Conservation (phyloP, 2,329 filamentous ascomycete species). For the Cladosporium cucumerinum region DNA sequence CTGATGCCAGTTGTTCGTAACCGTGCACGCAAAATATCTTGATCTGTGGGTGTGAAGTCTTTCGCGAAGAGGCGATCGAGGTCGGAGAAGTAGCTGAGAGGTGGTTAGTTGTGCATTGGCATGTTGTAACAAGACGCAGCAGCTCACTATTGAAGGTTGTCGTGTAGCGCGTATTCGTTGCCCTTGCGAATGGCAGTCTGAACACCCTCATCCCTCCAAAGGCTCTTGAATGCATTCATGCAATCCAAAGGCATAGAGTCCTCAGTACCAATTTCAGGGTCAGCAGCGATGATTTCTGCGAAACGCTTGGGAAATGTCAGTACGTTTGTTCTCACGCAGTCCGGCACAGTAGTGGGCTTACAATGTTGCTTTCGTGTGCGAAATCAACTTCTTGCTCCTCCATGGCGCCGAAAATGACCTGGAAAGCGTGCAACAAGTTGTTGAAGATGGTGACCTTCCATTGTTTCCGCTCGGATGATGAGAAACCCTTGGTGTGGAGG, state of each 20-base stretch:
- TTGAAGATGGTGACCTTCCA: constrained; percentile 95
- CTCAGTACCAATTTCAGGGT: constrained; percentile 77
- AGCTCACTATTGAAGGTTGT: constrained; percentile 88
- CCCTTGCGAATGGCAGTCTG: constrained; percentile 86
- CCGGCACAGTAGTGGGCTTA: constrained; percentile 42
- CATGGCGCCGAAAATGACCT: constrained; percentile 88
- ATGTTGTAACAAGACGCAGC: not conserved
- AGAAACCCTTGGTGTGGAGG: constrained; percentile 91
- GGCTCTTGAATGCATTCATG: constrained; percentile 72
- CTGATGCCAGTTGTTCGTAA: constrained; percentile 90
- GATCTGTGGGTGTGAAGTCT: constrained; percentile 84
- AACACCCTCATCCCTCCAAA: constrained; percentile 83
- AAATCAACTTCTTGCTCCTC: constrained; percentile 76
- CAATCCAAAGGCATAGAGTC: constrained; percentile 77
- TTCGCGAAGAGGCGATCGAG: constrained; percentile 61
- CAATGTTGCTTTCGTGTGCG: constrained; percentile 74
- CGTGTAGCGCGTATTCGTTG: constrained; percentile 94
- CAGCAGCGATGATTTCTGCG: constrained; percentile 71
- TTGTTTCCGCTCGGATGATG: constrained; percentile 82
- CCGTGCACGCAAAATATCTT: constrained; percentile 88
- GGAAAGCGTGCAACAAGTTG: constrained; percentile 90
- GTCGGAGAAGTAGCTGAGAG: constrained; percentile 70
- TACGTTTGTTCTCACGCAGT: not conserved
- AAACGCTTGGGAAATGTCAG: constrained; percentile 60
- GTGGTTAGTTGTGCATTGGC: constrained; percentile 16